Base-by-base conservation (phyloP, 2,329 filamentous ascomycete genomes). In the Trichophyton verrucosum region DNA sequence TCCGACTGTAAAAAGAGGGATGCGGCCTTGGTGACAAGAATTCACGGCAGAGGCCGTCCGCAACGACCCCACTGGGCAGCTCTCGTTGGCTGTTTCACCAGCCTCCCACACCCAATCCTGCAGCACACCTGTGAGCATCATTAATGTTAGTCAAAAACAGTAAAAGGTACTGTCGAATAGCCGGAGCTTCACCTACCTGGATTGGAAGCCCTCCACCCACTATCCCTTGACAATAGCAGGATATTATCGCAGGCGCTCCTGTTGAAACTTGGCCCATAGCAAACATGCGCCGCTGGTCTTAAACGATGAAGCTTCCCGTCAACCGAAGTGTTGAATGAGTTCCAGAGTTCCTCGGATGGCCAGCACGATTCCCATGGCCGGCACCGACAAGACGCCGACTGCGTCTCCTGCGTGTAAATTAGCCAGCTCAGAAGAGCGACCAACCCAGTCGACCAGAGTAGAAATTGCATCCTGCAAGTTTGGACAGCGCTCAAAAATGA, bases 11-110 rank as follows among this genome's bases (percentile, higher is more conserved):
- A 58, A 63, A 44, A 36, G 17, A n/a, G 61, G 46, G 22, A 63
- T 61, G 4, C 42, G 36, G 57, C 58, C 60, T 17, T 64, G 57
- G 22, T 57, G 44, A 56, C 57, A 62, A 30, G 62, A 42, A 53
- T 46, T 57, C 5, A 24, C 49, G 8, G 49, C 13, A 30, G 13
- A 30, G 24, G 22, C 40, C 7, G 55, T 24, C 13, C 27, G 22
- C 40, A 36, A 24, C 15, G 51, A 47, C 24, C 38, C 42, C 22
- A 61, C 15, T 24, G 42, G 59, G 24, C 61, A 62, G 20, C 36
- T 47, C 49, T 61, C 40, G 38, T 60, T 38, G 17, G 47, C 47
- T 30, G 42, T 33, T 20, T 33, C 15, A 17, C 42, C 44, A 20
- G 58, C 33, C 22, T 51, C 40, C 42, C 42, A 60, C 15, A 27